Evolutionary conservation across 2,329 filamentous ascomycete genomes (phyloP).

Genomic region (Cytospora piceae): DNA sequence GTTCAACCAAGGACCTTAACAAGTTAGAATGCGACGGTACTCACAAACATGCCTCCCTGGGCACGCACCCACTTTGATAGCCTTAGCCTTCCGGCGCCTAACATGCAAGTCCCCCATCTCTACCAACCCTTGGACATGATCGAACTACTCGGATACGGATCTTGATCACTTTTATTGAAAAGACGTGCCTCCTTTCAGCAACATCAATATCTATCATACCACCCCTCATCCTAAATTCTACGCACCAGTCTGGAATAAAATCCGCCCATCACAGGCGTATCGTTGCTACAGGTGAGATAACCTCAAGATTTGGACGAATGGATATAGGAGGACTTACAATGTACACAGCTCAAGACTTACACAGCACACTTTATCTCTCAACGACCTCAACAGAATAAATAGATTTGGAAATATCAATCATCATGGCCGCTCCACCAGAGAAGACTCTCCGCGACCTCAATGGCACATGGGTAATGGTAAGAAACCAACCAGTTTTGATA

Average conservation of each 20-base stretch:
- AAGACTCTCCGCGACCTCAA: constrained; percentile 70
- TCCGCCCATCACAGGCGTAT: not conserved
- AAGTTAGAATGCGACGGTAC: not conserved
- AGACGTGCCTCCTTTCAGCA: not conserved
- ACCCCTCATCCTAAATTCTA: not conserved
- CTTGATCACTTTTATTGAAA: not conserved
- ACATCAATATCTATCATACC: not conserved
- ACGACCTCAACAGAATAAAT: not conserved
- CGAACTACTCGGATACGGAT: not conserved
- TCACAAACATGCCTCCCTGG: not conserved
- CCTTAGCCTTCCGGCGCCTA: constrained; percentile 18
- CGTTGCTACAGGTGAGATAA: not conserved
- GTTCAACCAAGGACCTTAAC: not conserved
- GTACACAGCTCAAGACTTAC: not conserved
- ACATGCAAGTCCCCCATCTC: constrained; percentile 8
- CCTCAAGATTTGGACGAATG: not conserved
- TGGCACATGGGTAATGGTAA: constrained; percentile 72
- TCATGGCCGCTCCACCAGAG: constrained; percentile 72
- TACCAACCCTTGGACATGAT: constrained; percentile 1
- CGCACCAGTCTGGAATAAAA: not conserved
- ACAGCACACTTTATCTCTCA: constrained; percentile 14
- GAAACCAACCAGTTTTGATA: constrained; percentile 34
- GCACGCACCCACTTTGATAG: not conserved
- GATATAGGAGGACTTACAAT: not conserved
- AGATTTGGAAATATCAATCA: constrained; percentile 34